phyloP scores from a whole-genome alignment of 1,139 yeast species.

The Debaryomycetaceae sp. region DNA sequence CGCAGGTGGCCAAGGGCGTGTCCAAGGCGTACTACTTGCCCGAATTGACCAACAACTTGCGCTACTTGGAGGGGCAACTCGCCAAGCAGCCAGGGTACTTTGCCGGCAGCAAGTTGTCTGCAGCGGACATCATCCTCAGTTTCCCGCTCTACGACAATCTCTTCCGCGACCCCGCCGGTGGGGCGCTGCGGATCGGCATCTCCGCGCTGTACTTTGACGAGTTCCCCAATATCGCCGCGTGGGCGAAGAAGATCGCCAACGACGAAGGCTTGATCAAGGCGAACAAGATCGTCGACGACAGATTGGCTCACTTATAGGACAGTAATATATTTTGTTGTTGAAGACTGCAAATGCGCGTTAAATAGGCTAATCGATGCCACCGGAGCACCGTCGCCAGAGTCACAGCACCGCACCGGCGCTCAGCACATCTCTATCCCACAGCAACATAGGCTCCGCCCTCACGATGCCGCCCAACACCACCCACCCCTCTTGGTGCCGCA shows the following conservation, averaged over 20 bases:
- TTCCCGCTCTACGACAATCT: constrained; percentile 28
- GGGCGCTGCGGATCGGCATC: constrained; percentile 8
- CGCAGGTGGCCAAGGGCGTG: constrained; percentile 20
- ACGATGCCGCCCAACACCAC: too few relatives aligned
- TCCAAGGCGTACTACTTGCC: constrained; percentile 24
- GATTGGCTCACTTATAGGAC: constrained; percentile 4
- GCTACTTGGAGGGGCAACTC: constrained; percentile 28
- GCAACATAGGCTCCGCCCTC: too few relatives aligned
- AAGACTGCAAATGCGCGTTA: too few relatives aligned
- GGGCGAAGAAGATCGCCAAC: constrained; percentile 18
- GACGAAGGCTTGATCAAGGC: constrained; percentile 21
- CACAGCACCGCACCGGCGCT: too few relatives aligned
- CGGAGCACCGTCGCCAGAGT: too few relatives aligned
- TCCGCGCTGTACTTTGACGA: constrained; percentile 10
- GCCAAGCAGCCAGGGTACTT: constrained; percentile 25
- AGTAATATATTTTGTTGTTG: background rate
- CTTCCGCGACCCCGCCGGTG: constrained; percentile 14
- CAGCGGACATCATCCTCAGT: constrained; percentile 35
- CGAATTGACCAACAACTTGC: constrained; percentile 22
- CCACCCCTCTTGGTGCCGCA: too few relatives aligned
- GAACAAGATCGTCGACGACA: constrained; percentile 13
- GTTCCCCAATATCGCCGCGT: constrained; percentile 24
- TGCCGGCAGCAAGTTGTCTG: constrained; percentile 35
- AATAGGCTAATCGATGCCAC: too few relatives aligned
- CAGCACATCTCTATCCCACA: too few relatives aligned